A percentile compares a stretch with the other conserved stretches of the same genome.
Evolutionary conservation across 306 rosid genomes (phyloP).

Genomic region (Arachis hypogaea): DNA sequence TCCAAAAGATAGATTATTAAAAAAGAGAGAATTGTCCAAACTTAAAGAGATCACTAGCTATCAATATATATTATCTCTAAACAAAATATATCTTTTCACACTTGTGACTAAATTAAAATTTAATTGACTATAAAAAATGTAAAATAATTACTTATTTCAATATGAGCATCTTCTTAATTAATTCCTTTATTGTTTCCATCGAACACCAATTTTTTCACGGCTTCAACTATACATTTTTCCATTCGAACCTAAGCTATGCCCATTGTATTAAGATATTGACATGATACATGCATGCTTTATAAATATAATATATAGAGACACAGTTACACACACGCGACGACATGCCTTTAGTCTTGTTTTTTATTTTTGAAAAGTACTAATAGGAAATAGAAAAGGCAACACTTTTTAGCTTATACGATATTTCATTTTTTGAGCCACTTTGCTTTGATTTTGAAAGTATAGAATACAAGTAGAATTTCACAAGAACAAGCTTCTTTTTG

Average conservation of each 20-base stretch:
- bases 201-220: constrained; percentile 28
- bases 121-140: no score
- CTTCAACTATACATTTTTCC: constrained; percentile 15
- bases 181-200: background rate
- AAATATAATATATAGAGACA: no score
- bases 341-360: constrained; percentile 28
- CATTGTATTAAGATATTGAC: constrained; percentile 37
- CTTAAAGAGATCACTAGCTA: no score
- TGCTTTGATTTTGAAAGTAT: background rate
- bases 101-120: no score
- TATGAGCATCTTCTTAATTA: constrained; percentile 19
- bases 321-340: no score
- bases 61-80: no score
- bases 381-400: constrained; percentile 14
- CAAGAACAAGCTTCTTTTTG: constrained; percentile 8
- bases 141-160: no score
- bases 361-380: background rate
- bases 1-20: no score
- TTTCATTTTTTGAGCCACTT: background rate
- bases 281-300: background rate
- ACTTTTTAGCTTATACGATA: background rate
- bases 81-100: no score
- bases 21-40: no score
- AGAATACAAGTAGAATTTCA: constrained; percentile 29
- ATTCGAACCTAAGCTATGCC: background rate